Evolutionary conservation across 768 basidiomycete genomes (phyloP).

Genomic region (Dentipellis fragilis): DNA sequence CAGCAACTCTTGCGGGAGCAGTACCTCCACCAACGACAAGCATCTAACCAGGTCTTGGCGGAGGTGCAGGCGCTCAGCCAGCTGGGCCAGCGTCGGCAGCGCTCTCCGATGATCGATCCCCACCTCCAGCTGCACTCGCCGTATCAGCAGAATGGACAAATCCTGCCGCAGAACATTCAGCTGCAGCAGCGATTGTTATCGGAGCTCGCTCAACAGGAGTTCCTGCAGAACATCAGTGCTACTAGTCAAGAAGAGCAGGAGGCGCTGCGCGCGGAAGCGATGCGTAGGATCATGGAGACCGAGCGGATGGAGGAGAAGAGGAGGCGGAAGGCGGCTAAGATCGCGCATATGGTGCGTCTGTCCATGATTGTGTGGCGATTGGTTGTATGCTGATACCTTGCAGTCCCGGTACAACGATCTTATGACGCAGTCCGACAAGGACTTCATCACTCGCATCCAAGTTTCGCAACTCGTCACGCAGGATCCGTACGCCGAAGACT

Average conservation of each 20-base stretch:
- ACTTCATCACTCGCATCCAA: conserved; percentile 98
- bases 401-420: conserved; percentile 89
- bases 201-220: conserved; percentile 65
- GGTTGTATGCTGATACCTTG: not conserved
- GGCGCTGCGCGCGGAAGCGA: conserved; percentile 63
- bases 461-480: conserved; percentile 95
- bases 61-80: conserved; percentile 39
- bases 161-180: conserved; percentile 55
- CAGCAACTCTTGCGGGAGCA: conserved; percentile 17
- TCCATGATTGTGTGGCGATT: not conserved
- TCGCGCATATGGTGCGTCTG: conserved; percentile 70
- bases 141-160: conserved; percentile 44
- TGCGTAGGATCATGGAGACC: conserved; percentile 85
- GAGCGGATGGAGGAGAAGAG: conserved; percentile 84
- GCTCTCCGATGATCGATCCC: conserved; percentile 17
- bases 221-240: conserved; percentile 54
- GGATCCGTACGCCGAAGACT: conserved; percentile 96
- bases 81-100: conserved; percentile 35
- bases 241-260: conserved; percentile 55
- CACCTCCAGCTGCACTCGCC: conserved; percentile 22
- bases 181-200: conserved; percentile 69
- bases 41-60: conserved; percentile 34
- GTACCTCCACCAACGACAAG: conserved; percentile 30
- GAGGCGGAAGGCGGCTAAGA: conserved; percentile 72
- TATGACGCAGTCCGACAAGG: conserved; percentile 98